Evolutionary conservation across 208 protist genomes (phyloP).

Genomic region (Blechomonas ayalai): DNA sequence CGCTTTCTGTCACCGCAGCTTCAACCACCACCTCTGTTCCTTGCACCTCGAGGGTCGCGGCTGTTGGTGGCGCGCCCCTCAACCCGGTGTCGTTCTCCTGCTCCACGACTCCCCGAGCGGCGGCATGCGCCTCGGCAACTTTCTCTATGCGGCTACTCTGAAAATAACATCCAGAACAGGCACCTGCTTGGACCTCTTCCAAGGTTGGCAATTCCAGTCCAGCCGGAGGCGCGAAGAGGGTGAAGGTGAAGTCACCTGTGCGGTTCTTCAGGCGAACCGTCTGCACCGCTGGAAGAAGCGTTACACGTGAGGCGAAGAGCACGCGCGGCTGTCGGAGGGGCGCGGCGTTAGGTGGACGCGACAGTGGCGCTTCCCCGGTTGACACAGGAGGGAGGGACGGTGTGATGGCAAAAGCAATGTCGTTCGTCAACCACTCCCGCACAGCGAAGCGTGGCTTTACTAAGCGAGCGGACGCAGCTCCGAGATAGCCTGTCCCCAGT

Average conservation of each 20-base stretch:
- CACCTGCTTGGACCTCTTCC: not conserved
- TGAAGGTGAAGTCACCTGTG: slow-evolving; percentile 22
- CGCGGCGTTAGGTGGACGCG: slow-evolving; percentile 5
- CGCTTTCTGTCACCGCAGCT: slow-evolving; percentile 39
- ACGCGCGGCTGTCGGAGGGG: slow-evolving; percentile 1
- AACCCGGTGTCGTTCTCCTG: not conserved
- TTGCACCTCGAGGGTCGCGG: slow-evolving; percentile 6
- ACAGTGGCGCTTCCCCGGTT: slow-evolving; percentile 3
- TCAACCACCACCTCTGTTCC: slow-evolving; percentile 48
- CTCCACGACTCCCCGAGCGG: not conserved
- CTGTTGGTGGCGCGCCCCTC: not conserved
- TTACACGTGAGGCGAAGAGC: slow-evolving; percentile 17
- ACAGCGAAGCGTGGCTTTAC: slow-evolving; percentile 10
- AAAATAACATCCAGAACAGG: not conserved
- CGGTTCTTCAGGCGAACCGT: slow-evolving; percentile 19
- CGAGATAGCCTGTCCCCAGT: slow-evolving; percentile 54
- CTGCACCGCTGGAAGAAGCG: slow-evolving; percentile 16
- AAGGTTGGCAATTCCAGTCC: not conserved
- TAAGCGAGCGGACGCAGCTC: slow-evolving; percentile 14
- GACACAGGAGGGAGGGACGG: slow-evolving; percentile 1
- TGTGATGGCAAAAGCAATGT: slow-evolving; percentile 26
- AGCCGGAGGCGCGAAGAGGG: slow-evolving; percentile 6
- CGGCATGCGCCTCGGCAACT: slow-evolving; percentile 1
- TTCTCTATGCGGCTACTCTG: not conserved
- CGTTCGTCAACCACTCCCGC: slow-evolving; percentile 38